Evolutionary conservation across 768 basidiomycete species (phyloP).

Genomic region (Mycena maculata): DNA sequence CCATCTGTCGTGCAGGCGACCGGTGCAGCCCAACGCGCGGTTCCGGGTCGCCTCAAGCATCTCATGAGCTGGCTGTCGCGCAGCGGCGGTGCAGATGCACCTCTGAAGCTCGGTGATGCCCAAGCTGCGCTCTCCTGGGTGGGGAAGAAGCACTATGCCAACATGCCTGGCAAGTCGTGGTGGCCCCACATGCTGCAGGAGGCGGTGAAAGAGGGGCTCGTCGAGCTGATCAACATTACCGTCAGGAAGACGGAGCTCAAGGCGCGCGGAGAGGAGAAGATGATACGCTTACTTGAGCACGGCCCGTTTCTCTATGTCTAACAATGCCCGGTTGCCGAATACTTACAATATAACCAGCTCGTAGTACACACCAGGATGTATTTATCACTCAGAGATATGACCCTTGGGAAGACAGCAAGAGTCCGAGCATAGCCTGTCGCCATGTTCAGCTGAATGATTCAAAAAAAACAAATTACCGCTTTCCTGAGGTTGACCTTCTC

Average conservation of each 20-base stretch:
- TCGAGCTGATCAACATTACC: conserved; percentile 15
- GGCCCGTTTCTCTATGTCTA: conserved; percentile 17
- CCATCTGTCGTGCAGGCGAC: background rate
- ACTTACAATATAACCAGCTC: too few relatives aligned
- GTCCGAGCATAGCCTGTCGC: too few relatives aligned
- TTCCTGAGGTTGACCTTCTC: too few relatives aligned
- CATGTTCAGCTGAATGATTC: too few relatives aligned
- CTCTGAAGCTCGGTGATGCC: background rate
- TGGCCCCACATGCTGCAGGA: conserved; percentile 10
- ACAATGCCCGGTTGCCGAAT: background rate
- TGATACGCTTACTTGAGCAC: conserved; percentile 14
- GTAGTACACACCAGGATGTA: too few relatives aligned
- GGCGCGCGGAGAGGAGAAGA: conserved; percentile 17
- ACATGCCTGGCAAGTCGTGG: background rate
- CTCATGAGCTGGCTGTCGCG: conserved; percentile 17
- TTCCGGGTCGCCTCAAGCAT: conserved; percentile 16
- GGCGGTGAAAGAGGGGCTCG: conserved; percentile 1
- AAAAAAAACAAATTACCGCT: too few relatives aligned
- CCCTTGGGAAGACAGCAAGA: too few relatives aligned
- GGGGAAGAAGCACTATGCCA: background rate
- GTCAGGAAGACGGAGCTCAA: conserved; percentile 1
- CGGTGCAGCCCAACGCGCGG: background rate
- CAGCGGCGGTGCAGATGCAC: conserved; percentile 5
- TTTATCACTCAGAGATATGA: too few relatives aligned
- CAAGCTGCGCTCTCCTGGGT: background rate